Evolutionary conservation across 2,329 filamentous ascomycete genomes (phyloP), one percentile per base, ranked within the genome.

Genomic region (Tolypocladium endophyticum): DNA sequence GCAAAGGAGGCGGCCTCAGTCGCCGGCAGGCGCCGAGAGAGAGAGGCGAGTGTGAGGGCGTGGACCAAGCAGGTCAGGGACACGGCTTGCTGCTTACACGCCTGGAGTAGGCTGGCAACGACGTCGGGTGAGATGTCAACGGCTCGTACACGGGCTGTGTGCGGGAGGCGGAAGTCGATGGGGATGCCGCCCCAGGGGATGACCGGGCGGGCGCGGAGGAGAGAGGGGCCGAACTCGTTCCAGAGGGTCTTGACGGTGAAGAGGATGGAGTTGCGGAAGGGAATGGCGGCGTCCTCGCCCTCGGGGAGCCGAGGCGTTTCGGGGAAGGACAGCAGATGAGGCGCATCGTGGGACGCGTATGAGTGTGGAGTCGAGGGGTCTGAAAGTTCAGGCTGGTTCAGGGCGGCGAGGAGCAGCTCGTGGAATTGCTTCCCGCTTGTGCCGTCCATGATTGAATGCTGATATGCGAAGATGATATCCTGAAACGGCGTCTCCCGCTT

Each of bases 391-490:
- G 30, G 60, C 18, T 60, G 58, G 59, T 74, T 75, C 2, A 84
- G 70, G 4, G 79, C 74, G 3, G 69, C 64, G 4, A 80, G 72
- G 0, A 85, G 68, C 1, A 73, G 70, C 36, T 73, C 68, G 61
- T 85, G 82, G 62, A 86, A 83, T 2, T 74, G 65, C 35, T 71
- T 69, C 0, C 76, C 78, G 62, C 77, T 77, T 16, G 75, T 71
- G 1, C 83, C 83, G 62, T 85, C 83, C 30, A 75, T 74, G 23
- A 85, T 70, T 0, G 75, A 72, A 63, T 85, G 82, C 61, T 85
- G 82, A 39, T 73, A 80, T 6, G 74, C 72, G 62, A 84, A 81
- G 7, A 77, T 62, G 16, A 81, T 61, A 56, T 82, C 75, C 39
- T 76, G 64, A 7, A 70, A 64, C 5, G 65, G 55, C 1, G 56